Conservation (phyloP, 768 basidiomycete species). For the Rhodotorula paludigena region DNA sequence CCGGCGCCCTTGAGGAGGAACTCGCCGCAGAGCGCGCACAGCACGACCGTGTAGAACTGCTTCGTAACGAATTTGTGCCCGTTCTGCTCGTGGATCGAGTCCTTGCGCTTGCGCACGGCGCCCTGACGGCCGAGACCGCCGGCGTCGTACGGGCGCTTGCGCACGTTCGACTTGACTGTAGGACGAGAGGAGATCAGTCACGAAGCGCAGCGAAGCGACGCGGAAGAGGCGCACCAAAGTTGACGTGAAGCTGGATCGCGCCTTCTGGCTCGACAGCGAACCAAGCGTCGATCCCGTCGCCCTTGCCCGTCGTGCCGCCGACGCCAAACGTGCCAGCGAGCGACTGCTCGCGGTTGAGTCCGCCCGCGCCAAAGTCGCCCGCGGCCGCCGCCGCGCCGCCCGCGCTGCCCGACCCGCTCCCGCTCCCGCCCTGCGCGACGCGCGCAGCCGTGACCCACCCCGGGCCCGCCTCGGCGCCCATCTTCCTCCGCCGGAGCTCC, state of each 20-base stretch:
- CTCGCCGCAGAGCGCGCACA: slow-evolving; percentile 96
- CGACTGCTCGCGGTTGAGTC: slow-evolving; percentile 21
- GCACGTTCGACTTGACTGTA: slow-evolving; percentile 93
- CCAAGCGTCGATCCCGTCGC: slow-evolving; percentile 72
- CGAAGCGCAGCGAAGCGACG: background rate
- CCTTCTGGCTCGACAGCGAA: slow-evolving; percentile 98
- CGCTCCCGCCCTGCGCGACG: slow-evolving; percentile 65
- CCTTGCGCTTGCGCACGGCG: slow-evolving; percentile 94
- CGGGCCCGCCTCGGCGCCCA: slow-evolving; percentile 73
- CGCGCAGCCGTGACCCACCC: slow-evolving; percentile 90
- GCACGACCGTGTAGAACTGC: slow-evolving; percentile 90
- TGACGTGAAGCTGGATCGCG: slow-evolving; percentile 75
- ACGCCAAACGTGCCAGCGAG: slow-evolving; percentile 5
- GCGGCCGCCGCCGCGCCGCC: slow-evolving; percentile 2
- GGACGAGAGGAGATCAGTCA: background rate
- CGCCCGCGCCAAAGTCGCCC: slow-evolving; percentile 34
- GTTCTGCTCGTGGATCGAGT: slow-evolving; percentile 98
- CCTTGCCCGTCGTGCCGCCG: slow-evolving; percentile 13
- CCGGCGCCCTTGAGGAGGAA: slow-evolving; percentile 94
- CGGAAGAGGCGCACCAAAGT: slow-evolving; percentile 68
- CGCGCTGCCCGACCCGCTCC: slow-evolving; percentile 20
- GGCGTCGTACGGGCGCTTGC: slow-evolving; percentile 88
- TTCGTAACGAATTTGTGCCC: slow-evolving; percentile 96
- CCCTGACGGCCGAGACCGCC: slow-evolving; percentile 91
- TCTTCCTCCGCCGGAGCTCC: slow-evolving; percentile 84